These are phyloP conservation scores for Colletotrichum sojae DNA, from an alignment of 2,329 filamentous ascomycete species.

Conservation along the genomic window DNA sequence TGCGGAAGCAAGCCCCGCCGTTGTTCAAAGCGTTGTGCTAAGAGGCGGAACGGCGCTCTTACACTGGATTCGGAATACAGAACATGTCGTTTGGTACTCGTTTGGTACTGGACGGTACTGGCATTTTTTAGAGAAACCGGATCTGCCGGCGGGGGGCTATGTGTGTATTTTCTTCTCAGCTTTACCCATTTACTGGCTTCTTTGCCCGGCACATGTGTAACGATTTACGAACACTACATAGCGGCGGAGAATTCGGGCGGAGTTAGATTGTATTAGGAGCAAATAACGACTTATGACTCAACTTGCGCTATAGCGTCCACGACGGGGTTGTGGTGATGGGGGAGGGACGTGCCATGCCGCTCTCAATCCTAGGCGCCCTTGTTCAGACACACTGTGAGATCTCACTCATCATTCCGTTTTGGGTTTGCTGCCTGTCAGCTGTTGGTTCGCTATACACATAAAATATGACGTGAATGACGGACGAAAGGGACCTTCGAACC, in stretches of 20 bases:
- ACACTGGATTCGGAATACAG: conserved; percentile 33
- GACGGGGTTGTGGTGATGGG: no score
- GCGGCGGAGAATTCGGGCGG: conserved; percentile 37
- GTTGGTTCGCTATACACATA: no score
- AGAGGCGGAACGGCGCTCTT: conserved; percentile 2
- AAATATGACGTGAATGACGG: no score
- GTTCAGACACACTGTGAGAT: no score
- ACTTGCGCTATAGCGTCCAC: not conserved
- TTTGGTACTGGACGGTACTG: conserved; percentile 22
- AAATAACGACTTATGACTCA: conserved; percentile 39
- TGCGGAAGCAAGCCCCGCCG: conserved; percentile 12
- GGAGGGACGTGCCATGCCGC: no score
- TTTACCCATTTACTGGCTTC: conserved; percentile 18
- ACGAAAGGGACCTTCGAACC: no score
- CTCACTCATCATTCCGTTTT: no score
- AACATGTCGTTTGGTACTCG: conserved; percentile 20
- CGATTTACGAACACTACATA: conserved; percentile 40
- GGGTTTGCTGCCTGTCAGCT: no score
- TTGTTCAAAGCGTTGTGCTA: not conserved
- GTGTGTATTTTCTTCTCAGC: conserved; percentile 30
- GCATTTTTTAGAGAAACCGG: conserved; percentile 35
- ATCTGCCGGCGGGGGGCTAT: conserved; percentile 9
- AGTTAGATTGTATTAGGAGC: conserved; percentile 39
- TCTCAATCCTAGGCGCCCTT: no score
- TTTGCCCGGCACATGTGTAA: conserved; percentile 39